Conservation (phyloP, 495 filamentous ascomycete species). For the Aspergillus campestris region DNA sequence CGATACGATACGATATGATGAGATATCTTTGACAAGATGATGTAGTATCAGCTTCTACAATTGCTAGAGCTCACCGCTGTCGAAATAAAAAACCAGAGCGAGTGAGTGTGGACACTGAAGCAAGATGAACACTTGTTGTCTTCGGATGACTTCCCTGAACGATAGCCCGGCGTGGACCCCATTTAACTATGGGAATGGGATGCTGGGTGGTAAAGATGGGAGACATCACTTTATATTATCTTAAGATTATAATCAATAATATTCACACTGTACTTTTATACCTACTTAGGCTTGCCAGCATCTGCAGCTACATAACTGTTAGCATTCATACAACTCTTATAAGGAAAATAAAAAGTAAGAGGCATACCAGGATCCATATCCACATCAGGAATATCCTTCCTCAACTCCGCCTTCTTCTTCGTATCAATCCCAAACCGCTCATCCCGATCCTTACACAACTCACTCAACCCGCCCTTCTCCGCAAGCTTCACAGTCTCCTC, state of each 20-base stretch:
- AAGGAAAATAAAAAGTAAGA: background rate
- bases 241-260: conserved; percentile 2
- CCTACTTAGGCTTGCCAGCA: background rate
- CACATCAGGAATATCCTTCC: conserved; percentile 51
- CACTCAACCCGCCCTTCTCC: conserved; percentile 51
- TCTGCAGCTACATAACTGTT: conserved; percentile 36
- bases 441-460: conserved; percentile 56
- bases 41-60: conserved; percentile 41
- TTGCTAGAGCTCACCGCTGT: conserved; percentile 60
- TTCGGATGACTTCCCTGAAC: conserved; percentile 28
- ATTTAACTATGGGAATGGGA: conserved; percentile 46
- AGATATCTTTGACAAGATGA: background rate
- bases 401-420: conserved; percentile 51
- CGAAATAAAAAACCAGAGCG: conserved; percentile 46
- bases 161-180: conserved; percentile 38
- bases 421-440: conserved; percentile 52
- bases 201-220: conserved; percentile 36
- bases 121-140: conserved; percentile 41
- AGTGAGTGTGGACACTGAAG: conserved; percentile 61
- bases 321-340: conserved; percentile 1
- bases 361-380: conserved; percentile 47
- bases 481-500: conserved; percentile 49
- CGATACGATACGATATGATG: background rate
- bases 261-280: background rate
- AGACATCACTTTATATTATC: conserved; percentile 21